Percentiles rank a stretch among this genome's conserved stretches.
Conservation (phyloP, 495 filamentous ascomycete species). For the Lasiosphaeris hirsuta region DNA sequence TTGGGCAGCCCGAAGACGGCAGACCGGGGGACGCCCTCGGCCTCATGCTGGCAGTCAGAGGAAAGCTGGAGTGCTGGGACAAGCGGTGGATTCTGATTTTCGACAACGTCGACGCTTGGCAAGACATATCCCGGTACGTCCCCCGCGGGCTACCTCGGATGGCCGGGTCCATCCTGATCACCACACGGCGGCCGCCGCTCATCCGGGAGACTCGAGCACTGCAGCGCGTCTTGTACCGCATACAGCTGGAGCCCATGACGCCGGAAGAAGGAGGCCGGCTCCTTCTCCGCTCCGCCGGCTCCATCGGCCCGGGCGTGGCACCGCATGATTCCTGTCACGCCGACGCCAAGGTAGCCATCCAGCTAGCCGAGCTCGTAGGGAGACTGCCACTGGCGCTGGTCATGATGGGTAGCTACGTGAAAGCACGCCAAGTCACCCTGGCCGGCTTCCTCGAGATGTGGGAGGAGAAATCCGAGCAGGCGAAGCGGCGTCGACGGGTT, state of each 20-base stretch:
- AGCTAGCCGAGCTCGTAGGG: slow-evolving; percentile 11
- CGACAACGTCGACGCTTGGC: slow-evolving; percentile 25
- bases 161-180: slow-evolving; percentile 19
- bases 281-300: slow-evolving; percentile 12
- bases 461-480: slow-evolving; percentile 17
- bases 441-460: slow-evolving; percentile 23
- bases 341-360: no score
- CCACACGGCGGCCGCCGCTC: slow-evolving; percentile 1
- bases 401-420: slow-evolving; percentile 19
- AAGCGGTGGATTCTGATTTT: slow-evolving; percentile 25
- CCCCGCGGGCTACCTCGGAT: slow-evolving; percentile 14
- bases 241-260: slow-evolving; percentile 1
- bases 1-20: no score
- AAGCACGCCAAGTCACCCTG: slow-evolving; percentile 14
- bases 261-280: neutral
- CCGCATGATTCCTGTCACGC: no score
- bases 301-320: neutral
- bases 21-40: neutral
- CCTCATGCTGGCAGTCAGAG: neutral
- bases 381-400: slow-evolving; percentile 20
- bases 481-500: no score
- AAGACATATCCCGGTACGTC: slow-evolving; percentile 14
- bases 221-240: slow-evolving; percentile 1
- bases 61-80: slow-evolving; percentile 1
- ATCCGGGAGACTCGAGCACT: neutral